Conservation (phyloP, 2,329 filamentous ascomycete genomes). For the Monosporascus sp. region DNA sequence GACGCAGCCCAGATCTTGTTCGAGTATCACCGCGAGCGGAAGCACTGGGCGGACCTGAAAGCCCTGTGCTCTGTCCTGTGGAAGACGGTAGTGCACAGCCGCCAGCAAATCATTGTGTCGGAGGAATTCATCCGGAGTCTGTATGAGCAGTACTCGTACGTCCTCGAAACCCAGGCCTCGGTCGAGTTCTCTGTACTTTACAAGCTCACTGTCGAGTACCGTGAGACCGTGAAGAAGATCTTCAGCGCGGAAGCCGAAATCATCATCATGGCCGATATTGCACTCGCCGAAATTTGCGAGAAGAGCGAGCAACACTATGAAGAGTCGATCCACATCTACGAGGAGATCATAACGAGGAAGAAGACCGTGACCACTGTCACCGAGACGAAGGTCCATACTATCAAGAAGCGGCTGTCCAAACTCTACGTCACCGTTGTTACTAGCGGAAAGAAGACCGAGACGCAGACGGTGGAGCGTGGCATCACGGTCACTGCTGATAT, state of each 20-base stretch:
- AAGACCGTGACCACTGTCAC: slow-evolving; percentile 30
- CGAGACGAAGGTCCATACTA: slow-evolving; percentile 34
- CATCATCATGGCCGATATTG: slow-evolving; percentile 27
- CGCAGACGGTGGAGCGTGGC: slow-evolving; percentile 32
- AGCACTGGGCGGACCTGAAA: slow-evolving; percentile 40
- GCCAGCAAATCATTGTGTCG: slow-evolving; percentile 34
- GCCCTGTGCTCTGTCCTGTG: slow-evolving; percentile 41
- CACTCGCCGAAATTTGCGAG: slow-evolving; percentile 42
- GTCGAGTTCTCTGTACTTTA: slow-evolving; percentile 39
- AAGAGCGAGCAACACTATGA: slow-evolving; percentile 35
- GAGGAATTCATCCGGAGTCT: slow-evolving; percentile 39
- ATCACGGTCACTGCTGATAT: slow-evolving; percentile 35
- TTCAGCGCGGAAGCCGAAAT: slow-evolving; percentile 26
- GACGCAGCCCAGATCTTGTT: slow-evolving; percentile 40
- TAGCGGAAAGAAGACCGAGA: slow-evolving; percentile 29
- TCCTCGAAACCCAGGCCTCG: slow-evolving; percentile 38
- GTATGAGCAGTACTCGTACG: slow-evolving; percentile 40
- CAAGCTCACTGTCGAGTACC: slow-evolving; percentile 42
- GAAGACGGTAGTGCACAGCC: slow-evolving; percentile 38
- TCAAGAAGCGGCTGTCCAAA: slow-evolving; percentile 45
- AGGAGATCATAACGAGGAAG: slow-evolving; percentile 36
- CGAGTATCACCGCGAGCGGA: slow-evolving; percentile 37
- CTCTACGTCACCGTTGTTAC: slow-evolving; percentile 39
- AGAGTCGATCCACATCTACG: slow-evolving; percentile 41
- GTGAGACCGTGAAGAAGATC: slow-evolving; percentile 36